These are phyloP conservation scores for Carpinus viminea DNA, from an alignment of 306 rosid species.

Conservation along the genomic window DNA sequence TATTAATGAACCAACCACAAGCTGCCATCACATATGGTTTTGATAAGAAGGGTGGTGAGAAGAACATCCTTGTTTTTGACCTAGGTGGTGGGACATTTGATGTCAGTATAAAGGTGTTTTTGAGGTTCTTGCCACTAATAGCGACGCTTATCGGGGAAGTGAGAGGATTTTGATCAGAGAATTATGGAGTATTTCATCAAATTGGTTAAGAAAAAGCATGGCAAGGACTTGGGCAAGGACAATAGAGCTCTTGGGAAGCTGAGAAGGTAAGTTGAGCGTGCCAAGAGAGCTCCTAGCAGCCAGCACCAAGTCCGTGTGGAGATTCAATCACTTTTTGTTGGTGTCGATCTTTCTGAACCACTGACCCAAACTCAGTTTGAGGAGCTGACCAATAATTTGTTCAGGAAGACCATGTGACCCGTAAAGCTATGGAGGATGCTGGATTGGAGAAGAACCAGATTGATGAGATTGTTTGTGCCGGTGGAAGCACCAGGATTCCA, in stretches of 20 bases:
- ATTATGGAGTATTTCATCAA: constrained; percentile 98
- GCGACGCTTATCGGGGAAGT: constrained; percentile 8
- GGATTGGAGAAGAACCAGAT: constrained; percentile 89
- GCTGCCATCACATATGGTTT: too few species aligned
- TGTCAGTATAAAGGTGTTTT: too few species aligned
- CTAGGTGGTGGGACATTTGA: too few species aligned
- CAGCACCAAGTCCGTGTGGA: constrained; percentile 98
- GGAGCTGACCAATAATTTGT: constrained; percentile 93
- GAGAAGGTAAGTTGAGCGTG: constrained; percentile 89
- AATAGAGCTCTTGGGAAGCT: constrained; percentile 94
- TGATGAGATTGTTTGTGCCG: constrained; percentile 89
- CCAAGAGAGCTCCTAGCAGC: constrained; percentile 99
- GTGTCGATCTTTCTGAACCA: constrained; percentile 81
- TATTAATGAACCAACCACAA: too few species aligned
- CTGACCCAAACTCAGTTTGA: constrained; percentile 89
- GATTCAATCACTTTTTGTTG: constrained; percentile 95
- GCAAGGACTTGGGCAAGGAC: constrained; percentile 96
- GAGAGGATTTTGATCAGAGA: constrained; percentile 95
- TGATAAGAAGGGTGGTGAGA: too few species aligned
- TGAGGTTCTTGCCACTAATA: too few species aligned
- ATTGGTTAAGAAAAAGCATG: constrained; percentile 93
- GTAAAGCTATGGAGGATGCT: constrained; percentile 98
- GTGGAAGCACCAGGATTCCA: constrained; percentile 98
- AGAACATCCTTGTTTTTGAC: too few species aligned
- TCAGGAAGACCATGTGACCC: constrained; percentile 97